These are phyloP conservation scores for Trifolium dubium DNA, from an alignment of 306 rosid species.

Conservation along the genomic window DNA sequence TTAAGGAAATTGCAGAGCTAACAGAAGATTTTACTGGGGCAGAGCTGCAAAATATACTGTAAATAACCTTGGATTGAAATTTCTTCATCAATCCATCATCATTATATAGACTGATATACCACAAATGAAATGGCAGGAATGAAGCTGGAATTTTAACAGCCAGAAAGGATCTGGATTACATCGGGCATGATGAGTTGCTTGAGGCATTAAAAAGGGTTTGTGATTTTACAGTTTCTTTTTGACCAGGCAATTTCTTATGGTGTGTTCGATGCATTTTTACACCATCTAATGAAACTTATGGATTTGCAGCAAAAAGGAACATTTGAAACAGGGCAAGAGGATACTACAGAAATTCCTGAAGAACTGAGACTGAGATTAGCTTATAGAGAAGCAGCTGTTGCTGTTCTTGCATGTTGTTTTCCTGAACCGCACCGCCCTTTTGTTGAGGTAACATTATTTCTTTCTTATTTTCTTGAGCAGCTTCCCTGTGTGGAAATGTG, in stretches of 20 bases:
- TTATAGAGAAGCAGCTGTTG: constrained; percentile 97
- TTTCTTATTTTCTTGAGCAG: constrained; percentile 29
- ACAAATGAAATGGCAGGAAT: constrained; percentile 66
- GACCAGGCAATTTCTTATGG: constrained; percentile 41
- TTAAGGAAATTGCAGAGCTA: constrained; percentile 81
- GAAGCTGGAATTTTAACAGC: constrained; percentile 99
- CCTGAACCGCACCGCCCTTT: constrained; percentile 85
- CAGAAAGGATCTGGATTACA: constrained; percentile 90
- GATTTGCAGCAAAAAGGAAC: constrained; percentile 95
- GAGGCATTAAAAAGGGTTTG: constrained; percentile 98
- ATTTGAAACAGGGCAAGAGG: constrained; percentile 99
- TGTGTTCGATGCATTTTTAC: constrained; percentile 12
- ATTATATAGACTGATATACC: constrained; percentile 41
- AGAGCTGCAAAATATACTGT: constrained; percentile 96
- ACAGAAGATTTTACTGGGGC: constrained; percentile 99
- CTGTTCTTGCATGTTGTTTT: constrained; percentile 88
- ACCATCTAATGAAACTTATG: constrained; percentile 40
- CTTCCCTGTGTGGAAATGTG: constrained; percentile 30
- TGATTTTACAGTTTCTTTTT: constrained; percentile 37
- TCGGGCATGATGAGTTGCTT: constrained; percentile 85
- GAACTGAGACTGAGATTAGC: constrained; percentile 87
- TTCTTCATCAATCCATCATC: constrained; percentile 33
- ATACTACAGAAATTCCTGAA: constrained; percentile 87
- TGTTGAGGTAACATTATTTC: constrained; percentile 54
- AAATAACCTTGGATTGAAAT: constrained; percentile 42